phyloP scores from a whole-genome alignment of 2,329 filamentous ascomycete species.

The Fusarium armeniacum region DNA sequence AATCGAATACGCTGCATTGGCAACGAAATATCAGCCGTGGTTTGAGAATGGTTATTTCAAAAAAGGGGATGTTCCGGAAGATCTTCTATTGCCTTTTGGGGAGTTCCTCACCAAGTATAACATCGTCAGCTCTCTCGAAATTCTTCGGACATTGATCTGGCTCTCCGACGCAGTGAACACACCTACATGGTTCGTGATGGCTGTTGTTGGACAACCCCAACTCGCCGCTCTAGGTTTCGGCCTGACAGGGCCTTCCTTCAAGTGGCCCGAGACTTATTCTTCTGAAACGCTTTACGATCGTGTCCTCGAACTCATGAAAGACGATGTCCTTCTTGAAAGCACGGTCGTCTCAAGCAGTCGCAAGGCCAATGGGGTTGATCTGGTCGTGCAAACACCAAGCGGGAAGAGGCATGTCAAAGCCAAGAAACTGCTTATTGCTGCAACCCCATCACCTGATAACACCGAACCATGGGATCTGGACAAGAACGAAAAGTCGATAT shows the following conservation, averaged over 20 bases:
- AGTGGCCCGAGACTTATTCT: constrained; percentile 24
- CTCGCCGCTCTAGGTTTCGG: constrained; percentile 18
- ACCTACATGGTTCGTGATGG: constrained; percentile 36
- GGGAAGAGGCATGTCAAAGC: constrained; percentile 30
- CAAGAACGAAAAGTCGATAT: constrained; percentile 42
- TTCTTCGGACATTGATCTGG: constrained; percentile 30
- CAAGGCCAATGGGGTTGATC: background rate
- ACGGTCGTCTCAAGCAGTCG: constrained; percentile 22
- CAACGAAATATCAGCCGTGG: constrained; percentile 29
- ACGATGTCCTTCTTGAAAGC: constrained; percentile 32
- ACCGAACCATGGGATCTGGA: constrained; percentile 48
- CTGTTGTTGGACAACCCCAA: constrained; percentile 33
- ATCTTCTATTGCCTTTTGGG: constrained; percentile 34
- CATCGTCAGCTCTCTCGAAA: constrained; percentile 1
- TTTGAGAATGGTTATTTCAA: constrained; percentile 40
- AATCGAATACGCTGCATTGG: constrained; percentile 12
- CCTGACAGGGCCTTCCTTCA: constrained; percentile 21
- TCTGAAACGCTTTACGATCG: constrained; percentile 30
- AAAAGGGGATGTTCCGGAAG: constrained; percentile 8
- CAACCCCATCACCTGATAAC: constrained; percentile 48
- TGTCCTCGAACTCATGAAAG: constrained; percentile 11
- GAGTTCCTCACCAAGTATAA: constrained; percentile 25
- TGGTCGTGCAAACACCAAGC: constrained; percentile 32
- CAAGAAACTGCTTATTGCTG: constrained; percentile 51
- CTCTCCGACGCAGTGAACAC: constrained; percentile 18